Conservation (phyloP, 2,329 filamentous ascomycete species). For the Colletotrichum godetiae region DNA sequence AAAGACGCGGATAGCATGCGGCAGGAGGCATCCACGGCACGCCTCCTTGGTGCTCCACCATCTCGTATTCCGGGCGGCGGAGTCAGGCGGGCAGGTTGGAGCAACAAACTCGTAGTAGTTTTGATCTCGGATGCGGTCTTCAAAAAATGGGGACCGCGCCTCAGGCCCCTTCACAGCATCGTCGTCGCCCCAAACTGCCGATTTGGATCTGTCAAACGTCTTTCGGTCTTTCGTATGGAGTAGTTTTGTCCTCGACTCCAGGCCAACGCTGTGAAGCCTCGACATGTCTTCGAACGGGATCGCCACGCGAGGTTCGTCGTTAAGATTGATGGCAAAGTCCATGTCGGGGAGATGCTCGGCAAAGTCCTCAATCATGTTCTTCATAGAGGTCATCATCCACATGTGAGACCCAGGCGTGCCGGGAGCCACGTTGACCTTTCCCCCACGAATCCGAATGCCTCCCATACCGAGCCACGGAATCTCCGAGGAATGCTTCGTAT, state of each 20-base stretch:
- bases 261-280: background rate
- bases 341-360: slow-evolving; percentile 78
- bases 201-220: slow-evolving; percentile 7
- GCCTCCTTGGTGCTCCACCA: slow-evolving; percentile 53
- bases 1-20: slow-evolving; percentile 46
- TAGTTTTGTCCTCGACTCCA: background rate
- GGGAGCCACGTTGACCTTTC: slow-evolving; percentile 59
- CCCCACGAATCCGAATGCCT: slow-evolving; percentile 68
- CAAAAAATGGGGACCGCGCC: slow-evolving; percentile 35
- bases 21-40: slow-evolving; percentile 47
- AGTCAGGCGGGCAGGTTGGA: slow-evolving; percentile 57
- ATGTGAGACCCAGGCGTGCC: slow-evolving; percentile 46
- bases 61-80: slow-evolving; percentile 51
- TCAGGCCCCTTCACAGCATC: background rate
- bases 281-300: slow-evolving; percentile 14
- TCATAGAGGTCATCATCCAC: slow-evolving; percentile 51
- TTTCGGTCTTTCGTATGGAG: background rate
- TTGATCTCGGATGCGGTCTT: slow-evolving; percentile 37
- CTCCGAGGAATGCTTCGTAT: slow-evolving; percentile 49
- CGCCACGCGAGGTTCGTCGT: slow-evolving; percentile 46
- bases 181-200: slow-evolving; percentile 33
- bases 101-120: slow-evolving; percentile 52
- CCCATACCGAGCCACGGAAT: slow-evolving; percentile 50
- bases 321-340: slow-evolving; percentile 81
- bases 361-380: slow-evolving; percentile 76